A percentile compares a stretch with the other conserved stretches of the same genome.
phyloP scores from a whole-genome alignment of 2,329 filamentous ascomycete genomes.

The Penicillium sp. region DNA sequence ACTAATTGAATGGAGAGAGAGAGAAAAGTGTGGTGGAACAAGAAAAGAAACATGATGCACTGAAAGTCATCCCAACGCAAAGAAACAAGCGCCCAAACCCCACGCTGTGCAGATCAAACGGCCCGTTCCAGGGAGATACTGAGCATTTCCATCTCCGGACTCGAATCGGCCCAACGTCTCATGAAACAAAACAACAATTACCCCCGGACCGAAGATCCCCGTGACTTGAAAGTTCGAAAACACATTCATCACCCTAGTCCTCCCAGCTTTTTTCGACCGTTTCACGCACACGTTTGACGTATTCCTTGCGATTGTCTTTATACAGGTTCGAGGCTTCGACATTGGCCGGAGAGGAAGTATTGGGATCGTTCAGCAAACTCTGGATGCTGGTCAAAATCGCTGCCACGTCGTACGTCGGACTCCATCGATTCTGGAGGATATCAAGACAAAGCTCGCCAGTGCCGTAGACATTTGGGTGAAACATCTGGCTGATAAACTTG shows the following conservation, averaged over 20 bases:
- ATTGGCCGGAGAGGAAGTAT: constrained; percentile 96
- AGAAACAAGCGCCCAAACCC: constrained; percentile 40
- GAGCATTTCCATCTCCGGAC: constrained; percentile 11
- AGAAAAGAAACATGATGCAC: constrained; percentile 3
- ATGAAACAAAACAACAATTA: constrained; percentile 1
- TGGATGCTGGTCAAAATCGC: constrained; percentile 96
- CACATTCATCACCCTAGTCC: constrained; percentile 52
- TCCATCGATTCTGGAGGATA: constrained; percentile 97
- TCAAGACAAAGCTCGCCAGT: constrained; percentile 95
- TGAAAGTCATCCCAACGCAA: constrained; percentile 13
- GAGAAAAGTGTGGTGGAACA: too few species aligned
- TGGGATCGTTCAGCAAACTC: constrained; percentile 94
- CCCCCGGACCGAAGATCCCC: neutral
- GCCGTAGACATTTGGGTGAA: constrained; percentile 96
- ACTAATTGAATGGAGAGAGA: too few species aligned
- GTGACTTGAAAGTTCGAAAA: neutral
- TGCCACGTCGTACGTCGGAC: constrained; percentile 95
- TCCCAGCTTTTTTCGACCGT: constrained; percentile 99
- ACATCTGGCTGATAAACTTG: constrained; percentile 99
- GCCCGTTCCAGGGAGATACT: constrained; percentile 17
- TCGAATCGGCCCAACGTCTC: constrained; percentile 9
- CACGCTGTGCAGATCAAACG: constrained; percentile 39
- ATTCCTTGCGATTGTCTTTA: constrained; percentile 96
- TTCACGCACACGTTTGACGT: constrained; percentile 88
- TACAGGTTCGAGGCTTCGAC: constrained; percentile 97